Evolutionary conservation across 2,329 filamentous ascomycete genomes (phyloP), one percentile per base, ranked within the genome.

Genomic region (Orbilia blumenaviensis): DNA sequence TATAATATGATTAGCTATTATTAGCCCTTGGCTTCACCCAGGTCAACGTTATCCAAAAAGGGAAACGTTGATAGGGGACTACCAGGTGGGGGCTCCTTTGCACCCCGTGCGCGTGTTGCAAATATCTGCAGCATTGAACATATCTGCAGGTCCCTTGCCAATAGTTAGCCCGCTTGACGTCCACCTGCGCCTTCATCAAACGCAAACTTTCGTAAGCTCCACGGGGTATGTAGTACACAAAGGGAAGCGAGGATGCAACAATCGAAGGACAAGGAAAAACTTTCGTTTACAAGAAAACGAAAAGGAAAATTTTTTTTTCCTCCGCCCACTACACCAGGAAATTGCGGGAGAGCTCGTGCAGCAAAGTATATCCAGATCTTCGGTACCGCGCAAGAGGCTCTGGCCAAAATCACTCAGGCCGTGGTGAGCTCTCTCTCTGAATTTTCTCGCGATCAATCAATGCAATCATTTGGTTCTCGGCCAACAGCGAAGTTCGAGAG

Each of bases 331-430:
- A 32, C 61, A 54, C 64, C 48, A 52, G 52, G 66, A 61, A 54
- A 68, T 42, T 61, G n/a, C 34, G 50, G 29, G 25, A 25, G 66
- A 71, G 66, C 66, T 71, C 66, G 10, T 63, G 56, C 36, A 63
- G 48, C 29, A 56, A 50, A 18, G 54, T 23, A 21, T 61, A 71
- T 71, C 66, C 56, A 63, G 36, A 42, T 21, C 7, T 44, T 42
- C 44, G 56, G 56, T 34, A 71, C 36, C 25, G 7, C 23, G 41
- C 52, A 52, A 54, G 61, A 54, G 29, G 27, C 14, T 41, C 32
- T 14, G n/a, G 48, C 27, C 27, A 52, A 71, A 54, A 62, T 68
- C 64, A 61, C 64, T 68, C 64, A 71, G 25, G 27, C 52, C 32
- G 54, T 38, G 54, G 38, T 61, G 66, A 69, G 66, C 66, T 69